These are phyloP conservation scores for Stromatinia cepivora DNA, from an alignment of 2,329 filamentous ascomycete species.

Conservation along the genomic window DNA sequence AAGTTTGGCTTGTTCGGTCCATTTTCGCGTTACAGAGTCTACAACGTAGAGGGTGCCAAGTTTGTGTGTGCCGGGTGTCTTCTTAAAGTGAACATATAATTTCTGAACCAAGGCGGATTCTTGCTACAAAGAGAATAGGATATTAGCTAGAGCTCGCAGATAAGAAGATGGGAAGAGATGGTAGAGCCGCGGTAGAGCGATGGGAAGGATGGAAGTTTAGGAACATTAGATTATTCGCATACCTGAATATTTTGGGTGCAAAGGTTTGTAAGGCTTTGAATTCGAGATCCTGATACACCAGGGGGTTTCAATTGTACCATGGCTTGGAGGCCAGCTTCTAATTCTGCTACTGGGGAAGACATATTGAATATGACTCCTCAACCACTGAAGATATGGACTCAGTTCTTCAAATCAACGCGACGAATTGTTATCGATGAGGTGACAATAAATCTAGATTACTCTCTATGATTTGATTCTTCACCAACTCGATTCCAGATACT, in stretches of 20 bases:
- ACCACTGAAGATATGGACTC: constrained; percentile 7
- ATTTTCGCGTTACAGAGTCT: constrained; percentile 99
- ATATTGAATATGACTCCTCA: constrained; percentile 48
- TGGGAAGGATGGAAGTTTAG: background rate
- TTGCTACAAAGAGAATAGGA: constrained; percentile 50
- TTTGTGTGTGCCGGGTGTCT: constrained; percentile 91
- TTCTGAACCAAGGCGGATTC: constrained; percentile 95
- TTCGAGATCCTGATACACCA: constrained; percentile 90
- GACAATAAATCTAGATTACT: constrained; percentile 24
- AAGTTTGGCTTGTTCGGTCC: constrained; percentile 92
- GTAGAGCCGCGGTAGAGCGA: background rate
- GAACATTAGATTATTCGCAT: constrained; percentile 44
- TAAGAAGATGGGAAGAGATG: background rate
- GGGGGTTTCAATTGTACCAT: constrained; percentile 91
- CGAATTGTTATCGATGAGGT: constrained; percentile 14
- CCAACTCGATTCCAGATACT: constrained; percentile 22
- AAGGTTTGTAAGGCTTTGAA: constrained; percentile 80
- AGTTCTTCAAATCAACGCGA: constrained; percentile 25
- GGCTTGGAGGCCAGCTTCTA: constrained; percentile 86
- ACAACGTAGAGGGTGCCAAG: constrained; percentile 99
- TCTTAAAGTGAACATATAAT: constrained; percentile 96
- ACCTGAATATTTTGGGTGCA: constrained; percentile 92
- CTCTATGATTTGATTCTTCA: constrained; percentile 23
- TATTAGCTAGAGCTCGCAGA: constrained; percentile 4
- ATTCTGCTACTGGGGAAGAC: constrained; percentile 83